Evolutionary conservation across 441 rosid species (phyloP).

Genomic region (Mallotus repandus): DNA sequence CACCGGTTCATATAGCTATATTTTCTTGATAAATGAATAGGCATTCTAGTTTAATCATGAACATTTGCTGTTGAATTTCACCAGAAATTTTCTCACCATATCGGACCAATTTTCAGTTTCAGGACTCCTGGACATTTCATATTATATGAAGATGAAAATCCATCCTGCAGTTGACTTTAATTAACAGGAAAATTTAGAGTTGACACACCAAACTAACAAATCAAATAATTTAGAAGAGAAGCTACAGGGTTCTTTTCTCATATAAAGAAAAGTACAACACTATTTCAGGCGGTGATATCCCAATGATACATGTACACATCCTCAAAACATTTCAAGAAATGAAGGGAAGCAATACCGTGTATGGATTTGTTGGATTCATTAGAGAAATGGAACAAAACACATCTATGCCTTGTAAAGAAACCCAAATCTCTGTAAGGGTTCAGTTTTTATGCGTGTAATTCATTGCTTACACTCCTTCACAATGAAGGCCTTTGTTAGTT

Average conservation of each 20-base stretch:
- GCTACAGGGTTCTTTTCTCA: background rate
- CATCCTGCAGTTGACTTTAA: background rate
- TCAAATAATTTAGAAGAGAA: background rate
- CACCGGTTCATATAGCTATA: background rate
- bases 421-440: background rate
- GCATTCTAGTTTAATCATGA: background rate
- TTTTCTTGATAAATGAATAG: background rate
- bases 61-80: background rate
- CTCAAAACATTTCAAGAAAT: background rate
- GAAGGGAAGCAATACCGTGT: background rate
- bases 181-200: background rate
- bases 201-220: background rate
- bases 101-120: background rate
- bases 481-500: too few species aligned
- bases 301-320: background rate
- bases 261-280: background rate
- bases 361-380: background rate
- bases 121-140: background rate
- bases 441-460: background rate
- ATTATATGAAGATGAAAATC: background rate
- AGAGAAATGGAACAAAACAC: background rate
- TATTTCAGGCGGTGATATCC: background rate
- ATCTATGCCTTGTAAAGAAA: too few species aligned
- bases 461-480: too few species aligned
- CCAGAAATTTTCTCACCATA: background rate